phyloP scores from a whole-genome alignment of 371 early-diverging fungal species.

The Rhizopus stolonifer region DNA sequence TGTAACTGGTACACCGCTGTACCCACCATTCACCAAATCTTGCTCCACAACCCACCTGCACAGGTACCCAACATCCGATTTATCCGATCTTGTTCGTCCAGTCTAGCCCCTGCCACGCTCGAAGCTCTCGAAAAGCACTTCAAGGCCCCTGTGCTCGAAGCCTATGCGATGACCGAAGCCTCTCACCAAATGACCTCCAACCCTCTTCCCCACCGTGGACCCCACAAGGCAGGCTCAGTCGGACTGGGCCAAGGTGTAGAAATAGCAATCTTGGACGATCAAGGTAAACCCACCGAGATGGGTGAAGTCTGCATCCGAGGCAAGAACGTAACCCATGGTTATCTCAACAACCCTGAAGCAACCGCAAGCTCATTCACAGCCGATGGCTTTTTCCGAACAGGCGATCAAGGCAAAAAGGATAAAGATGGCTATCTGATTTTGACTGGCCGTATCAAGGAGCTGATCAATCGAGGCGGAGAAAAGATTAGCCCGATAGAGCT shows the following conservation, averaged over 20 bases:
- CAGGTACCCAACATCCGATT: slow-evolving; percentile 67
- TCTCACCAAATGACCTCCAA: slow-evolving; percentile 90
- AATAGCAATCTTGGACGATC: slow-evolving; percentile 68
- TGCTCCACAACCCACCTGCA: slow-evolving; percentile 57
- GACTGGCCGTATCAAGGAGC: slow-evolving; percentile 81
- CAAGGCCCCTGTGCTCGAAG: slow-evolving; percentile 70
- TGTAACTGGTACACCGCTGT: slow-evolving; percentile 87
- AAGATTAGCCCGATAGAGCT: slow-evolving; percentile 83
- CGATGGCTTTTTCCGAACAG: slow-evolving; percentile 76
- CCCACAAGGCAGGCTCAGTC: slow-evolving; percentile 80
- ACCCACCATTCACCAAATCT: slow-evolving; percentile 88
- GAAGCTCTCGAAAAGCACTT: slow-evolving; percentile 68
- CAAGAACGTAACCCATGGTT: slow-evolving; percentile 74
- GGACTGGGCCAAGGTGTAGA: slow-evolving; percentile 84
- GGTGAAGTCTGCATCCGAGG: slow-evolving; percentile 90
- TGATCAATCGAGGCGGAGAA: slow-evolving; percentile 82
- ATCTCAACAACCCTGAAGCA: slow-evolving; percentile 80
- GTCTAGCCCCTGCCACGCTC: slow-evolving; percentile 76
- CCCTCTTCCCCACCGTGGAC: slow-evolving; percentile 68
- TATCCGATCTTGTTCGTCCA: slow-evolving; percentile 84
- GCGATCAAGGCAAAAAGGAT: slow-evolving; percentile 78
- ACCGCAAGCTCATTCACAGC: slow-evolving; percentile 67
- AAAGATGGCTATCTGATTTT: slow-evolving; percentile 70
- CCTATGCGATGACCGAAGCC: slow-evolving; percentile 86
- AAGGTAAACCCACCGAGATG: slow-evolving; percentile 52